Evolutionary conservation across 768 basidiomycete genomes (phyloP).

Genomic region (Goffeauzyma gilvescens): DNA sequence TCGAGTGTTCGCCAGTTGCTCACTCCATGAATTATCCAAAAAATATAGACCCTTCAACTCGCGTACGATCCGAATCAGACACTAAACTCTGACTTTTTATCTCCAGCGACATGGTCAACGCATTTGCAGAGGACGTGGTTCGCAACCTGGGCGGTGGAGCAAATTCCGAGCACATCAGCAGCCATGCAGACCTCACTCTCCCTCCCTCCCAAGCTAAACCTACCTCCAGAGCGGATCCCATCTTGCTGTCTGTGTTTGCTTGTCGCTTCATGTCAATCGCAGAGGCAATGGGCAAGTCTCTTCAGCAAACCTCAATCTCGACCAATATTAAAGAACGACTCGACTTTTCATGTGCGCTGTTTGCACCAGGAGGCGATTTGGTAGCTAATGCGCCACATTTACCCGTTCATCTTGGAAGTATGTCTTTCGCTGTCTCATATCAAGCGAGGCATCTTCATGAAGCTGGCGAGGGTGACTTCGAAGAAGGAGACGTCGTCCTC

Average conservation of each 20-base stretch:
- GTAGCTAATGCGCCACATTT: constrained; percentile 68
- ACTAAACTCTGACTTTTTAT: no score
- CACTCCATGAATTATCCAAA: no score
- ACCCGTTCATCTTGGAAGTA: constrained; percentile 10
- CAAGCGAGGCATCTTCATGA: constrained; percentile 14
- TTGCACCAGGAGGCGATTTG: constrained; percentile 81
- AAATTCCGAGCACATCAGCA: neutral
- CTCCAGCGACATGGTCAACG: neutral
- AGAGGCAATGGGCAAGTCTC: constrained; percentile 79
- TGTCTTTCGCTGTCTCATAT: constrained; percentile 28
- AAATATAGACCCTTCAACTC: no score
- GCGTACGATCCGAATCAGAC: no score
- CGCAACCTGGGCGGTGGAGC: no score
- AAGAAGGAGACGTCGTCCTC: constrained; percentile 83
- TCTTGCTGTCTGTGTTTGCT: neutral
- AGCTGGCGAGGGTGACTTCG: constrained; percentile 40
- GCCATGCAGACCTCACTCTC: neutral
- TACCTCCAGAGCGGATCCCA: neutral
- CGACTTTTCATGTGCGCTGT: constrained; percentile 86
- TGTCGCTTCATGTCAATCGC: constrained; percentile 87
- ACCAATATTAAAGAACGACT: constrained; percentile 92
- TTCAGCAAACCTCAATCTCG: constrained; percentile 77
- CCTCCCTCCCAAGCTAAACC: neutral
- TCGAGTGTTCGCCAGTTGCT: no score
- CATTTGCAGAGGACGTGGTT: no score